Evolutionary conservation across 78 protist species (phyloP), one percentile per base, ranked within the genome.

Genomic region (Dictyostelium intermedium): DNA sequence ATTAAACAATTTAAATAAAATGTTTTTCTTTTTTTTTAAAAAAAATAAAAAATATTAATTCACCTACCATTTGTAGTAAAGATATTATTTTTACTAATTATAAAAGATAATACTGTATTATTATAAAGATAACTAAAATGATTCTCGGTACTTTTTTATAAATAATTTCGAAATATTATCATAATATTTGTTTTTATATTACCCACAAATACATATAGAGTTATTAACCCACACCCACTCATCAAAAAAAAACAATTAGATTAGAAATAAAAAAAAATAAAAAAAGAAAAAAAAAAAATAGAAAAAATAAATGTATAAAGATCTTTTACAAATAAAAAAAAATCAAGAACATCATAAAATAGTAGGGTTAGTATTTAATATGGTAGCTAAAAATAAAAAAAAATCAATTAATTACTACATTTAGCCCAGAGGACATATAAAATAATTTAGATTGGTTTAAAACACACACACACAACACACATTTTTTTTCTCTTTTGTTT

Each of bases 271-370:
- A n/a, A 56, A 56, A 50, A 13, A 16, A 50, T 16, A 56, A 56
- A 20, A 20, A 56, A 39, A 56, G 20, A 50, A 13, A 50, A 16
- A 13, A 56, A 56, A 56, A 56, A 56, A 53, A 53, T 18, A 5
- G 25, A 53, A 53, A 53, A 53, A 53, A 53, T 25, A 18, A 53
- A 53, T 11, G 63, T 18, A 25, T 70, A 32, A 32, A 30, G 20
- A 72, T 72, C 79, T 72, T 72, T 72, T 72, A 72, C 79, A 72
- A 72, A 72, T 72, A 72, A 72, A 72, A 72, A 20, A 30, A n/a
- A 66, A 56, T 16, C 66, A 56, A 72, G 79, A 72, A 72, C 79
- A 72, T 72, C 79, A 72, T 20, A 72, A 72, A 14, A 30, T 27
- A 34, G 11, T 34, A 34, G 45, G 34, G 79, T 27, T 27, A 72